Evolutionary conservation across 345 rosid genomes (phyloP).

Genomic region (Lepidium sativum): DNA sequence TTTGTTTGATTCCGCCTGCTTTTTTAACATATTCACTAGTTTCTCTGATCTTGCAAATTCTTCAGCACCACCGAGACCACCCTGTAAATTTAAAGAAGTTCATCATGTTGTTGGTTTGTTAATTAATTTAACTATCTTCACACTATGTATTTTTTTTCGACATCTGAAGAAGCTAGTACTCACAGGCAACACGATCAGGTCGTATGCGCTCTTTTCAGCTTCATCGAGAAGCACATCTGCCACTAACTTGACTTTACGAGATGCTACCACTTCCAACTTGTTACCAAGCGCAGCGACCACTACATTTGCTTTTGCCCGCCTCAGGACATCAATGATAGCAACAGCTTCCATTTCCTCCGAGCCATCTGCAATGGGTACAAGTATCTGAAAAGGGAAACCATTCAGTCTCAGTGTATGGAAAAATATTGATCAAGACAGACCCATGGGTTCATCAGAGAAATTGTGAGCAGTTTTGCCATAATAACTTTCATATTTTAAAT

Average conservation of each 20-base stretch:
- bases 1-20: conserved; percentile 60
- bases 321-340: conserved; percentile 67
- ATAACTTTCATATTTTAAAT: neutral
- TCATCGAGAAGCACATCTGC: conserved; percentile 86
- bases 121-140: neutral
- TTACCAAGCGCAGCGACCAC: conserved; percentile 80
- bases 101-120: neutral
- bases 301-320: conserved; percentile 80
- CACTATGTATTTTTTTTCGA: neutral
- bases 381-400: conserved; percentile 47
- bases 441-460: neutral
- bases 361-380: conserved; percentile 84
- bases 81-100: conserved; percentile 34
- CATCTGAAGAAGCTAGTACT: conserved; percentile 13
- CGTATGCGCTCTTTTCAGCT: conserved; percentile 71
- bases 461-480: neutral
- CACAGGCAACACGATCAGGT: conserved; percentile 85
- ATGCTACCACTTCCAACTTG: conserved; percentile 66
- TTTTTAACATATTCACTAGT: conserved; percentile 69
- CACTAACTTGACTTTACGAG: conserved; percentile 73
- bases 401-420: neutral
- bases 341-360: conserved; percentile 95
- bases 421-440: neutral
- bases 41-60: conserved; percentile 72
- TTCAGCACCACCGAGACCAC: conserved; percentile 95